Base-by-base conservation (phyloP, 116 monocot genomes). In the Iris pallida region DNA sequence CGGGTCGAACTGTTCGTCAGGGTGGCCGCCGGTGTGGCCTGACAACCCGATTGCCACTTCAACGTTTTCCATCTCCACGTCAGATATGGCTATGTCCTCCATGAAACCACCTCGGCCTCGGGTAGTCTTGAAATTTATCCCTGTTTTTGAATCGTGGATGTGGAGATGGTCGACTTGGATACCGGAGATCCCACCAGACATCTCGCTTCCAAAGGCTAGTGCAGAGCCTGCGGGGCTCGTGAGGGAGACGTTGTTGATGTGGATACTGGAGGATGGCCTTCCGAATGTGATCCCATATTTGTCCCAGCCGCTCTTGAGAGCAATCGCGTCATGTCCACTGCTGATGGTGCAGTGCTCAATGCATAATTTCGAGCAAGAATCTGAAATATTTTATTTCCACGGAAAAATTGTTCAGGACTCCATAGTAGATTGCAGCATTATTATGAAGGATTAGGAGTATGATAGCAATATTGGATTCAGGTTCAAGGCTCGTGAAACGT, bases 251-350 rank as follows among this genome's bases (percentile, higher is more conserved):
- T 80, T 78, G 54, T 9, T 69, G 73, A 98, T 87, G 59, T 70
- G 75, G 64, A 98, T 79, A 6, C 74, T 57, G 5, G 82, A 78
- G 15, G 80, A 70, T 4, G 97, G 93, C 42, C 58, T 83, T 1
- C 76, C 63, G 67, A 66, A 92, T n/a, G 90, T 73, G 58, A 98
- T 85, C 0, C 93, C 93, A 63, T 87, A 92, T 19, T 86, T 43
- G 53, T 98, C 97, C 97, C 93, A 92, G 9, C 92, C 93, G 44
- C 97, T 98, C 66, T 98, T 92, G 15, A 98, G 65, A 57, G 81
- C 65, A 60, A 98, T 86, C 8, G 85, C 90, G 52, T 98, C 93
- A 46, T 88, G 70, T 4, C 83, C 76, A 1, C 86, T 82, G 9
- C 54, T 76, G 5, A 98, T 83, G 44, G 2, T 82, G 68, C 83